Evolutionary conservation across 73 alveolate genomes (phyloP).

Genomic region (Urostyla sp.): DNA sequence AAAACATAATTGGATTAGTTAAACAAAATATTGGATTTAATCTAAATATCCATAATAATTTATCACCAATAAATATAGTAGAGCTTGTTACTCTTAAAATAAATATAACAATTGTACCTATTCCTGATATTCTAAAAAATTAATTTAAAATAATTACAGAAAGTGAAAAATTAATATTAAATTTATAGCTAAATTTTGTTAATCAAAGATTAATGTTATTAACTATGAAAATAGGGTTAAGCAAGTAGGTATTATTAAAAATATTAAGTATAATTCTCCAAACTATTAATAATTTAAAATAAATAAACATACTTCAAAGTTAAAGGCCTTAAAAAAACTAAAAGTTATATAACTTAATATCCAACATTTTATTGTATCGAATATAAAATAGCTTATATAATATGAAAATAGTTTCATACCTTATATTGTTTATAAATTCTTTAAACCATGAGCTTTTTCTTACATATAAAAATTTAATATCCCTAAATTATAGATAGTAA

Average conservation of each 20-base stretch:
- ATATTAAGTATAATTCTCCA: constrained; percentile 63
- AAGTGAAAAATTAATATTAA: constrained; percentile 69
- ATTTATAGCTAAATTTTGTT: constrained; percentile 72
- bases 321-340: constrained; percentile 49
- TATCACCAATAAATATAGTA: constrained; percentile 66
- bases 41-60: constrained; percentile 72
- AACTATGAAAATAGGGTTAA: constrained; percentile 81
- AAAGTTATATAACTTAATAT: constrained; percentile 79
- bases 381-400: constrained; percentile 90
- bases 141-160: no score
- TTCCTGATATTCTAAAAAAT: constrained; percentile 73
- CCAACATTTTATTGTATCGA: constrained; percentile 86
- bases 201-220: constrained; percentile 69
- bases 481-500: constrained; percentile 91
- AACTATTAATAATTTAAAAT: constrained; percentile 4
- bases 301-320: constrained; percentile 3
- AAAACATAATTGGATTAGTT: constrained; percentile 65
- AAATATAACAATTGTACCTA: constrained; percentile 63
- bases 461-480: constrained; percentile 80
- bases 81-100: constrained; percentile 73
- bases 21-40: constrained; percentile 77
- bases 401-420: constrained; percentile 91
- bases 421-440: constrained; percentile 90
- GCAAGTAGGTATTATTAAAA: constrained; percentile 80
- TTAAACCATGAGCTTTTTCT: constrained; percentile 85